Evolutionary conservation across 202 grass and related monocot genomes (phyloP).

Genomic region (Eragrostis tef): DNA sequence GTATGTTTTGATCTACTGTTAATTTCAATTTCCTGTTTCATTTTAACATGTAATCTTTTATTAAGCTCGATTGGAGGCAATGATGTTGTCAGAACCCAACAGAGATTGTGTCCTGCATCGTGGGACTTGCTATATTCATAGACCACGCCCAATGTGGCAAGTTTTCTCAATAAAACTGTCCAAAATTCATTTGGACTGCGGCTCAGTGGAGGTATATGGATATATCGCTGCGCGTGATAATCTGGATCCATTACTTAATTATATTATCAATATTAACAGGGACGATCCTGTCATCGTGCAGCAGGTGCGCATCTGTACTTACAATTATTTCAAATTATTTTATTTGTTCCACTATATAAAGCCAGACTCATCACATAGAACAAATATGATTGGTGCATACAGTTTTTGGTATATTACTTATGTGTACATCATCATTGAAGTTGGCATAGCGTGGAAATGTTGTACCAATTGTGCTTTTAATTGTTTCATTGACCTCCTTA

Average conservation of each 20-base stretch:
- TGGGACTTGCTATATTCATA: neutral
- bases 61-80: neutral
- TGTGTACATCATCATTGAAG: neutral
- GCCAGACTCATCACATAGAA: neutral
- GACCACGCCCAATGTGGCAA: neutral
- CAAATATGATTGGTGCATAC: neutral
- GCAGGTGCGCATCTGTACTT: neutral
- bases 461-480: too few relatives aligned
- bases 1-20: neutral
- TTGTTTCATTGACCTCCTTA: too few relatives aligned
- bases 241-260: neutral
- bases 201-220: neutral
- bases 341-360: neutral
- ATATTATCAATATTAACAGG: neutral
- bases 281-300: neutral
- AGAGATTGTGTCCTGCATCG: neutral
- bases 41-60: neutral
- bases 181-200: neutral
- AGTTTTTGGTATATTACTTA: neutral
- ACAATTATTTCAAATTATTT: neutral
- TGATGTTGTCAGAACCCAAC: neutral
- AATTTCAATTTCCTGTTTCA: neutral
- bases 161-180: neutral
- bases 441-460: neutral
- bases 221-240: neutral